Base-by-base conservation (phyloP, 2,329 filamentous ascomycete genomes). In the Fusarium coffeatum region DNA sequence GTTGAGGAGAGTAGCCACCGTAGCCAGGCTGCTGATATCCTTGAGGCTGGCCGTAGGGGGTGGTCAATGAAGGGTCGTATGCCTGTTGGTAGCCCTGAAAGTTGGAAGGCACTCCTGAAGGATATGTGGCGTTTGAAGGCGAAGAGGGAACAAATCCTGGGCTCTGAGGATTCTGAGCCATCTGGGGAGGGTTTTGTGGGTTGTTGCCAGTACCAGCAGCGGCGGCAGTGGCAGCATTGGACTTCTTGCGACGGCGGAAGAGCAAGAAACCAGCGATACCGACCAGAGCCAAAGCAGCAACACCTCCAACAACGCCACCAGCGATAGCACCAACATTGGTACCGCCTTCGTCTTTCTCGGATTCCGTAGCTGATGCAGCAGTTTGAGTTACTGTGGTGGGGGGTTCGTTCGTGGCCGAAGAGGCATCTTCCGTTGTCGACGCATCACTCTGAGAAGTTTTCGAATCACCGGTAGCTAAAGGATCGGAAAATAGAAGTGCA, bases 251-350 rank as follows among this genome's bases (percentile, higher is more conserved):
- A 27, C 79, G 80, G 23, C 80, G 82, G 55, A 83, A 54, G 22
- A 84, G 71, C 68, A 83, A 80, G 72, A 82, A 85, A 40, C 77
- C 74, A 12, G 72, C 80, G 9, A 79, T 66, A 22, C 76, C 79
- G 46, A 85, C 74, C n/a, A 86, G 72, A 5, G 75, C 80, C 22
- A 86, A 68, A 16, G 72, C 79, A 1, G 74, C 80, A 6, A 84
- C 79, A 15, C 84, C 84, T n/a, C 83, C 84, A 12, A 85, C 81
- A 5, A 79, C 78, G 27, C 83, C 84, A 13, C 84, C 84, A 10
- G 76, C 83, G 45, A 86, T 85, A 18, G 83, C 78, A 8, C 82
- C 84, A 13, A 80, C 73, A 53, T 78, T 76, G 9, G 77, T 73
- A 51, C 59, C 59, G 48, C 32, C 47, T 4, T 46, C 42, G 41